Evolutionary conservation across 345 rosid genomes (phyloP).

Genomic region (Sisymbrium altissimum): DNA sequence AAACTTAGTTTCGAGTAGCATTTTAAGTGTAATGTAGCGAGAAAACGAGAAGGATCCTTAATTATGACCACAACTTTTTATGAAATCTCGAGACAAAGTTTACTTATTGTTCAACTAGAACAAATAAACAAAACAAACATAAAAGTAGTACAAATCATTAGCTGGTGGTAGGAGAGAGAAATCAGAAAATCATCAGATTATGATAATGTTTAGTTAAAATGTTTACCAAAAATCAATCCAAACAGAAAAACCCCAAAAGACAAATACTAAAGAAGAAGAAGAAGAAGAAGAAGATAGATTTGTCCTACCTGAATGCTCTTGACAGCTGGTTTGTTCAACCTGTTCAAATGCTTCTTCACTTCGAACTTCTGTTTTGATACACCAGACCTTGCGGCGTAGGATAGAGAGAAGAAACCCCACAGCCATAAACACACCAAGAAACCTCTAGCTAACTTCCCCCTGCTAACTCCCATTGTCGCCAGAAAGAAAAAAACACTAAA

Average conservation of each 20-base stretch:
- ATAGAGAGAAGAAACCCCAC: conserved; percentile 41
- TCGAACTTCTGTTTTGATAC: conserved; percentile 66
- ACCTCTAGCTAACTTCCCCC: conserved; percentile 29
- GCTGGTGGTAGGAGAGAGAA: conserved; percentile 22
- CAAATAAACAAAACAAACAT: neutral
- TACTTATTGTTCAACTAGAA: conserved; percentile 10
- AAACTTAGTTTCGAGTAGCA: neutral
- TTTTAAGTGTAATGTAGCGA: neutral
- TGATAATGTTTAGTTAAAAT: conserved; percentile 18
- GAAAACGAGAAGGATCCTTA: neutral
- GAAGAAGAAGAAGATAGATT: neutral
- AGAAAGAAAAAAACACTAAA: neutral
- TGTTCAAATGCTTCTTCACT: conserved; percentile 79
- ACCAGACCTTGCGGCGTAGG: conserved; percentile 61
- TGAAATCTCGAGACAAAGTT: conserved; percentile 1
- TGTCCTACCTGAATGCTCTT: conserved; percentile 69
- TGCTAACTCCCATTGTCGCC: conserved; percentile 37
- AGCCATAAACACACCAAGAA: conserved; percentile 41
- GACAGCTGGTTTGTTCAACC: conserved; percentile 80
- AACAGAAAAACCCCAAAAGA: conserved; percentile 4
- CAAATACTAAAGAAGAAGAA: neutral
- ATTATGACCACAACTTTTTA: conserved; percentile 21
- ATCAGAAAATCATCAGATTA: conserved; percentile 17
- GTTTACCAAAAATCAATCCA: conserved; percentile 5
- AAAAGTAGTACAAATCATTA: conserved; percentile 10